Percentiles rank a stretch among this genome's conserved stretches.
Conservation (phyloP, 2,329 filamentous ascomycete genomes). For the Pseudogymnoascus sp. region DNA sequence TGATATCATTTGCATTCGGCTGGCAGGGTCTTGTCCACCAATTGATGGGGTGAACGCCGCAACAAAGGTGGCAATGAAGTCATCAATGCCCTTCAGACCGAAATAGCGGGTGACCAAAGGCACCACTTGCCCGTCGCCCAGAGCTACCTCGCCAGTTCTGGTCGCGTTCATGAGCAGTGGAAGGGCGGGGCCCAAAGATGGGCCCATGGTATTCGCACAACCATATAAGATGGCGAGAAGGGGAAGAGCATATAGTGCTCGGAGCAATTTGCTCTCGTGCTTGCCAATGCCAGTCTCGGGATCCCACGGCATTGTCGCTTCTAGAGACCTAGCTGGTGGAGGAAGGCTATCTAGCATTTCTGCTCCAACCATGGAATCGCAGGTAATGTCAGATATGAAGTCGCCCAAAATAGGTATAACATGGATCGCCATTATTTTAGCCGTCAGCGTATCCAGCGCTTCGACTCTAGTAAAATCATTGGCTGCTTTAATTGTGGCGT, state of each 20-base stretch:
- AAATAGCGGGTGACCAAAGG: constrained; percentile 14
- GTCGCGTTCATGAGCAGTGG: constrained; percentile 15
- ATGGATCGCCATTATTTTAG: constrained; percentile 18
- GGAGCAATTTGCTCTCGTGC: constrained; percentile 20
- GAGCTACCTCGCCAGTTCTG: constrained; percentile 7
- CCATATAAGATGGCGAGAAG: constrained; percentile 11
- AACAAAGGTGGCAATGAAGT: constrained; percentile 16
- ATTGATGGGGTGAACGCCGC: constrained; percentile 18
- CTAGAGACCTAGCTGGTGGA: constrained; percentile 18
- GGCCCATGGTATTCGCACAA: background rate
- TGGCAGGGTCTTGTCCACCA: constrained; percentile 14
- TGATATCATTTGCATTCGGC: constrained; percentile 18
- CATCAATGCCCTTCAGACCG: constrained; percentile 15
- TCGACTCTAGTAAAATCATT: constrained; percentile 20
- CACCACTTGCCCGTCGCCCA: constrained; percentile 7
- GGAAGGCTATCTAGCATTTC: constrained; percentile 25
- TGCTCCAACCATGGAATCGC: constrained; percentile 18
- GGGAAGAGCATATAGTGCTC: constrained; percentile 20
- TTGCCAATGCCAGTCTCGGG: constrained; percentile 21
- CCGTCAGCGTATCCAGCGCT: constrained; percentile 12
- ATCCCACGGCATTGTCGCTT: constrained; percentile 25
- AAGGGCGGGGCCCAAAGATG: constrained; percentile 11
- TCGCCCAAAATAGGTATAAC: constrained; percentile 16
- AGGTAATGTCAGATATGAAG: constrained; percentile 16
- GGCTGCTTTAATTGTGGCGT: constrained; percentile 16